Evolutionary conservation across 2,329 filamentous ascomycete genomes (phyloP), one percentile per base, ranked within the genome.

Genomic region (Curvularia sp.): DNA sequence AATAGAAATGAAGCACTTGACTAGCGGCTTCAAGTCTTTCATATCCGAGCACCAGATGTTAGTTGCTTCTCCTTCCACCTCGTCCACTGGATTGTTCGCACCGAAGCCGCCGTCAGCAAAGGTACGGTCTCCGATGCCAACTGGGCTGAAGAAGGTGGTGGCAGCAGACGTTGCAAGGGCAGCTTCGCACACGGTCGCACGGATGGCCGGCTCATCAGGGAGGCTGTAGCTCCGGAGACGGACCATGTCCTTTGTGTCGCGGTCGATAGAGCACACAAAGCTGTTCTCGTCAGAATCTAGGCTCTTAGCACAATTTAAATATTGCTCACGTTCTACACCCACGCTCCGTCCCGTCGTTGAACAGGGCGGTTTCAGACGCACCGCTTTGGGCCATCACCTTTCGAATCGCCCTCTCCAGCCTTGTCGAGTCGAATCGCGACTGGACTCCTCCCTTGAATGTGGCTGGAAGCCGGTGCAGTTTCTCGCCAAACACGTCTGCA

Each of bases 401-500:
- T 42, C 18, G n/a, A 8, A 42, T 8, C 8, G 39, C 39, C 3
- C 5, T 42, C 18, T 22, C 18, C 39, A 42, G 39, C 18, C 18
- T 42, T 8, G 18, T 18, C 5, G 39, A 42, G 39, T 42, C 18
- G 20, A 42, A 42, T 18, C 39, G 39, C 18, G 39, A 18, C 39
- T 42, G 20, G 4, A 42, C 39, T 22, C 12, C 18, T 1, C 39
- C 39, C 1, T 8, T 22, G n/a, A 5, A 22, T 8, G n/a, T 42
- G 15, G 22, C 18, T 22, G 39, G 39, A 42, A 42, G 18, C 18
- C 39, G 7, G 18, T n/a, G 20, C 8, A n/a, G 18, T 18, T 42
- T 42, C 39, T 41, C 35, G 3, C 9, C 39, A 18, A 67, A 67
- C 0, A 66, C 54, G 38, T n/a, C 18, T 41, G 31, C 38, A 53